Conservation (phyloP, 257 asterid genomes). For the Solanum tacnaense region DNA sequence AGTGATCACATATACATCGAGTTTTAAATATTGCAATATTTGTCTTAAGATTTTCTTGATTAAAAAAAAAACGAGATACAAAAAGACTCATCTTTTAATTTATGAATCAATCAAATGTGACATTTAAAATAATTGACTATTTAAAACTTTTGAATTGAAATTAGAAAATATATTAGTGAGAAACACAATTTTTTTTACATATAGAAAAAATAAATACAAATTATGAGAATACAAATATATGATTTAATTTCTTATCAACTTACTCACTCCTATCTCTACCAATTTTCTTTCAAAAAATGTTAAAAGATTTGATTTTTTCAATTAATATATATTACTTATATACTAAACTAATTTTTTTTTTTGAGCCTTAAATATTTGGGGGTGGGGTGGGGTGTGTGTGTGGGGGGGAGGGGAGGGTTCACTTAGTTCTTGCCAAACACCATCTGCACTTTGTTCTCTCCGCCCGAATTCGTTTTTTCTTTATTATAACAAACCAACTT, state of each 20-base stretch:
- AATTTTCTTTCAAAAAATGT: not conserved
- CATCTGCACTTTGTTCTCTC: not conserved
- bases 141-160: not conserved
- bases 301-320: not conserved
- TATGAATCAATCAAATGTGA: not conserved
- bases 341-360: too few species aligned
- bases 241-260: too few species aligned
- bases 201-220: not conserved
- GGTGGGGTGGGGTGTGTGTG: not conserved
- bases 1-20: not conserved
- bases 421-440: not conserved
- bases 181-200: not conserved
- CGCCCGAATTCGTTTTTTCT: not conserved
- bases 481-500: not conserved
- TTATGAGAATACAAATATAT: not conserved
- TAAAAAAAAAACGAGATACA: not conserved
- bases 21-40: too few species aligned
- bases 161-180: not conserved
- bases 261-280: not conserved
- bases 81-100: not conserved
- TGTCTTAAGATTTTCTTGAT: not conserved
- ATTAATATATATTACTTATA: too few species aligned
- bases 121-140: not conserved
- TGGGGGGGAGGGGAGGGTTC: accelerated
- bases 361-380: not conserved